These are phyloP conservation scores for Saturnispora besseyi DNA, from an alignment of 805 yeast species.

Conservation along the genomic window DNA sequence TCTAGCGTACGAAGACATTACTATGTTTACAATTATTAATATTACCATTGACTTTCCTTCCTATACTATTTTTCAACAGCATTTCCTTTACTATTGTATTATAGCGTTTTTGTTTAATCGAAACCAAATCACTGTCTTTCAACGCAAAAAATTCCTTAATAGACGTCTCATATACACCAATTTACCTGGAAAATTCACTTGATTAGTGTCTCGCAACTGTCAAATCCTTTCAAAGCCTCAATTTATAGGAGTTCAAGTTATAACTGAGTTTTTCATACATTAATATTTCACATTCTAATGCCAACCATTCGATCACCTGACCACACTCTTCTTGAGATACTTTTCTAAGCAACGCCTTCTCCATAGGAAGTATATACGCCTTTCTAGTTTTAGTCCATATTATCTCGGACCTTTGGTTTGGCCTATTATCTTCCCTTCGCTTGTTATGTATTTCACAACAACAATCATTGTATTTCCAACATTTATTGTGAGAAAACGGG, in stretches of 20 bases:
- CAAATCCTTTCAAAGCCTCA: constrained; percentile 25
- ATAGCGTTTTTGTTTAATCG: constrained; percentile 23
- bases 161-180: constrained; percentile 13
- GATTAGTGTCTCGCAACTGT: constrained; percentile 24
- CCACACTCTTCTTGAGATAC: neutral
- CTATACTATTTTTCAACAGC: constrained; percentile 25
- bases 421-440: neutral
- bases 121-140: constrained; percentile 19
- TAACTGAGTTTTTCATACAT: constrained; percentile 14
- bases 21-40: constrained; percentile 22
- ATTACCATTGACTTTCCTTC: constrained; percentile 20
- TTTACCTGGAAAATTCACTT: constrained; percentile 20
- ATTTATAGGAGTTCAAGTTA: constrained; percentile 19
- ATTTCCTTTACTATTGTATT: constrained; percentile 23
- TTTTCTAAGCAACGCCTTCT: constrained; percentile 12
- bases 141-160: constrained; percentile 18
- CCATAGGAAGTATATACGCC: constrained; percentile 20
- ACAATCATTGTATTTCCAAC: neutral
- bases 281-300: constrained; percentile 20
- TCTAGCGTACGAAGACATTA: constrained; percentile 23
- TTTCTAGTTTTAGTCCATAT: constrained; percentile 17
- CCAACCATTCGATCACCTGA: constrained; percentile 7
- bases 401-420: neutral
- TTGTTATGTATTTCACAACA: too few species aligned
- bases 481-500: neutral